Base-by-base conservation (phyloP, 148 eudicot species). In the Rhododendron molle region DNA sequence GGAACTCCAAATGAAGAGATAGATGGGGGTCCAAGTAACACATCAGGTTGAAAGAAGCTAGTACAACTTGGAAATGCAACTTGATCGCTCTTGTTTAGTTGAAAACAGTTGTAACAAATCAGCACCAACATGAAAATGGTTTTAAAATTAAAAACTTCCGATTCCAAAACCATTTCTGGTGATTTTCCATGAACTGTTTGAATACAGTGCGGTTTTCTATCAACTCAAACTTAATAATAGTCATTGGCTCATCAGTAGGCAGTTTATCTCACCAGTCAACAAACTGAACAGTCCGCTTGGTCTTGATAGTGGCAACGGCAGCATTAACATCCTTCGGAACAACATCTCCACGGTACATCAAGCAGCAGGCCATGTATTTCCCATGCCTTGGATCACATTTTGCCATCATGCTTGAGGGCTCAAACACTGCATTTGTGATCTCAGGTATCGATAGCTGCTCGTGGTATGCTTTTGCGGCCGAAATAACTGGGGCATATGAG, bases 321-420 rank as follows among this genome's bases (percentile, higher is more conserved):
- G 94, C 91, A 87, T 92, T 92, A 40, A 92, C 94, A 88, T 92
- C 94, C 84, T 92, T 92, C 20, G 94, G 94, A 26, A 92, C 93
- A 83, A 92, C 92, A 89, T 92, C 94, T 21, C 94, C 94, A 85
- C 94, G 93, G 87, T 92, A 92, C 94, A 92, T 92, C 89, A 92
- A 87, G 84, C 94, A 92, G 81, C 94, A 92, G 8, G 94, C 94
- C 94, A 92, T 92, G 85, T 92, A 92, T 81, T 92, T 92, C 8
- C 94, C 94, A 38, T 92, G 94, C 78, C 94, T 88, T 11, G 94
- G 94, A 78, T 92, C 94, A 85, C 94, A 92, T 87, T 92, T 92
- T 56, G 94, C 94, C 94, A 92, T 92, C 94, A 92, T 92, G 86
- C 89, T 92, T 14, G 92, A 86, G 38, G 94, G 93, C 87, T 92